Percentiles rank a stretch among this genome's conserved stretches.
Evolutionary conservation across 2,329 filamentous ascomycete genomes (phyloP).

Genomic region (Emmonsiellopsis sp.): DNA sequence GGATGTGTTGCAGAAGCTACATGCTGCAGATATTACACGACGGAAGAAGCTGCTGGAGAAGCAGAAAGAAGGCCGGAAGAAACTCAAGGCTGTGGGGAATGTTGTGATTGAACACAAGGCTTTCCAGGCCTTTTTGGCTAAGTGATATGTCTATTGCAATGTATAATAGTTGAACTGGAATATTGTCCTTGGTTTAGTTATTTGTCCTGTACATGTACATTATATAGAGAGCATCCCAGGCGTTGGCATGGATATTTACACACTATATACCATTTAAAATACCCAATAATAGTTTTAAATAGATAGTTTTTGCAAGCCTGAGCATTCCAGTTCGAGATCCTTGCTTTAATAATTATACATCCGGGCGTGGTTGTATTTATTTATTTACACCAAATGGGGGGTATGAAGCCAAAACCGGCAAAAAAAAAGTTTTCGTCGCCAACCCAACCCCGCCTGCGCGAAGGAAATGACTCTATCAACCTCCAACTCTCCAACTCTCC

Average conservation of each 20-base stretch:
- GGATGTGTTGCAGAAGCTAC: constrained; percentile 85
- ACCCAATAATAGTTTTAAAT: no score
- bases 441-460: background rate
- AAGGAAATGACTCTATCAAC: background rate
- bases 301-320: no score
- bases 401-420: background rate
- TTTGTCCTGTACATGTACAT: background rate
- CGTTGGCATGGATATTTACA: background rate
- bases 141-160: constrained; percentile 38
- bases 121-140: constrained; percentile 88
- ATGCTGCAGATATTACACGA: constrained; percentile 77
- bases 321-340: no score
- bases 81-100: constrained; percentile 66
- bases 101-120: constrained; percentile 94
- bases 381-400: background rate
- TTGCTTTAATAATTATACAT: background rate
- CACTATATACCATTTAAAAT: no score
- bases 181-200: no score
- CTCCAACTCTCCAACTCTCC: background rate
- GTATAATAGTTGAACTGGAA: background rate
- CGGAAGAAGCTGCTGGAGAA: constrained; percentile 85
- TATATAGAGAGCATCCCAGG: background rate
- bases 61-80: constrained; percentile 92
- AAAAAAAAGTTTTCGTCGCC: background rate
- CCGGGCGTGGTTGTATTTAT: background rate